Evolutionary conservation across 2,329 filamentous ascomycete species (phyloP), one percentile per base, ranked within the genome.

Genomic region (Xylariaceae sp.): DNA sequence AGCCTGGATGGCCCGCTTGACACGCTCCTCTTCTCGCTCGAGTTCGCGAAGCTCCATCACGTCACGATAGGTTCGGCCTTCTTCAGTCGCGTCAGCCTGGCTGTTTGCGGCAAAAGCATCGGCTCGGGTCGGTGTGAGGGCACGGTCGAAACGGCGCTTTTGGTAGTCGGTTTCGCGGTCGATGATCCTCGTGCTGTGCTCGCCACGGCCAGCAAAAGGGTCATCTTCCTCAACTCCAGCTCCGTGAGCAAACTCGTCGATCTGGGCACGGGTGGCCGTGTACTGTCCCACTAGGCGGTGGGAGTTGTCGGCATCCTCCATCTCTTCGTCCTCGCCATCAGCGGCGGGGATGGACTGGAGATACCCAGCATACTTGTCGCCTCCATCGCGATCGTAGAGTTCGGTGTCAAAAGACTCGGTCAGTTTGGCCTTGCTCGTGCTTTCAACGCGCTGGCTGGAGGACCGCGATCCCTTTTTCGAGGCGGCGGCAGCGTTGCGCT

Each of bases 121-220:
- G 62, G 87, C 90, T 70, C 91, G 87, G 7, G 90, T 92, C 3
- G 92, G 92, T 18, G 91, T 94, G 64, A 97, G 80, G 55, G 85
- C 87, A 62, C 94, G 91, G 73, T 96, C 88, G 74, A 96, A 95
- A 61, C 92, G 87, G 66, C 92, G 90, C 77, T 96, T 96, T 77
- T 99, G 95, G 73, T 99, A 99, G 72, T 97, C 93, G 64, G 92
- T 95, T 79, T 97, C 93, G 70, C 94, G 88, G 72, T 95, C 93
- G 62, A 88, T 82, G 71, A 99, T 97, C 68, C 93, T 88, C 59
- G 89, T 92, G 73, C 91, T 90, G 76, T 93, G 90, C 79, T 97
- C 94, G 67, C 84, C 83, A 67, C 88, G 85, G 50, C 88, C 89
- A 54, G 92, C 82, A 63, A 99, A 80, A 5, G 93, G 88, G 70